These are phyloP conservation scores for Phytophthora hybrid DNA, from an alignment of 352 stramenopile species.

Conservation along the genomic window DNA sequence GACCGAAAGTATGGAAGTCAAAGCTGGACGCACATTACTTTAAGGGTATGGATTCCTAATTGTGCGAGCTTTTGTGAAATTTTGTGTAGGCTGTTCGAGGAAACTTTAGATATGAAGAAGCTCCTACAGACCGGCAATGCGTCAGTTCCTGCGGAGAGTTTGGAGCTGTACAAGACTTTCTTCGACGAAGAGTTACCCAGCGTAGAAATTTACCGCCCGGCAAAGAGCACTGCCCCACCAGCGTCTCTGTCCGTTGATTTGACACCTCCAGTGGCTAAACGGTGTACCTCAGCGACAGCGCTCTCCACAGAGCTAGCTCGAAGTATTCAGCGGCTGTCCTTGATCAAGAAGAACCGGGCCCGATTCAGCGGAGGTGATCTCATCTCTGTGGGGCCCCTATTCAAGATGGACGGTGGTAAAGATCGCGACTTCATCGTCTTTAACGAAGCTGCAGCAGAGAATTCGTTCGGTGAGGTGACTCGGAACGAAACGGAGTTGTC, in stretches of 20 bases:
- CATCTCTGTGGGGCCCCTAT: constrained; percentile 73
- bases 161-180: constrained; percentile 87
- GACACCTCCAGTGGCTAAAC: constrained; percentile 27
- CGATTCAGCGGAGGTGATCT: constrained; percentile 51
- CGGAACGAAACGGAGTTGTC: constrained; percentile 81
- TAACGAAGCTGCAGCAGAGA: constrained; percentile 76
- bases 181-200: constrained; percentile 76
- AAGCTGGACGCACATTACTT: neutral
- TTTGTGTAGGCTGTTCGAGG: constrained; percentile 67
- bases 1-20: constrained; percentile 55
- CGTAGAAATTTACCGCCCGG: constrained; percentile 56
- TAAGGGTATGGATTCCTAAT: neutral
- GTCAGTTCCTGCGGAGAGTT: constrained; percentile 67
- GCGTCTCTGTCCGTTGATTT: constrained; percentile 24
- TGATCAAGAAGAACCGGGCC: constrained; percentile 43
- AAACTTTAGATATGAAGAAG: constrained; percentile 75
- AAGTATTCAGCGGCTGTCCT: constrained; percentile 41
- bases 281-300: constrained; percentile 34
- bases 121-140: constrained; percentile 58
- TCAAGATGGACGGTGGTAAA: constrained; percentile 85
- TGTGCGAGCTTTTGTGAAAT: neutral
- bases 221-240: constrained; percentile 5
- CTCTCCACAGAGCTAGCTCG: constrained; percentile 41
- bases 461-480: constrained; percentile 79
- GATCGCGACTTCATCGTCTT: constrained; percentile 87